These are phyloP conservation scores for Rhizopogon vesiculosus DNA, from an alignment of 768 basidiomycete genomes.

Conservation along the genomic window DNA sequence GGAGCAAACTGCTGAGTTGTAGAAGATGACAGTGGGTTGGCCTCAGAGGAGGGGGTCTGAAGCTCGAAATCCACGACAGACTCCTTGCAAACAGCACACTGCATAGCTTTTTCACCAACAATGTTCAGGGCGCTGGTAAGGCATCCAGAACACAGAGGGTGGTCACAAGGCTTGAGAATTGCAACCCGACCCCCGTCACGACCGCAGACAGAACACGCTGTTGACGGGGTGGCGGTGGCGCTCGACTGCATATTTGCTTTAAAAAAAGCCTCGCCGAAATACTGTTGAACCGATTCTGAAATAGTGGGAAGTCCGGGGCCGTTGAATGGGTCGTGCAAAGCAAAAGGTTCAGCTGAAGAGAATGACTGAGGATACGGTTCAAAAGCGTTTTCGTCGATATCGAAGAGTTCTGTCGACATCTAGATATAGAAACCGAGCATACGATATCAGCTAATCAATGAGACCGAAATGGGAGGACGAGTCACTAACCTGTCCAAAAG, in stretches of 20 bases:
- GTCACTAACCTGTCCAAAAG: constrained; percentile 36
- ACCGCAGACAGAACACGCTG: constrained; percentile 63
- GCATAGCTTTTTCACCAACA: constrained; percentile 86
- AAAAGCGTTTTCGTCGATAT: constrained; percentile 70
- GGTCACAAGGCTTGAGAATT: constrained; percentile 68
- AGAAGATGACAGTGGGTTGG: constrained; percentile 16
- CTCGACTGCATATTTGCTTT: constrained; percentile 18
- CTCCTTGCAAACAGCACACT: constrained; percentile 73
- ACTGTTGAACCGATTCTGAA: constrained; percentile 22
- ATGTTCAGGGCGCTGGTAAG: constrained; percentile 85
- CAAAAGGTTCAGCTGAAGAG: constrained; percentile 29
- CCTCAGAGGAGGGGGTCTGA: constrained; percentile 19
- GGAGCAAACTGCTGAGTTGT: constrained; percentile 8
- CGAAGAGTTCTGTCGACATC: constrained; percentile 57
- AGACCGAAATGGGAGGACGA: constrained; percentile 1
- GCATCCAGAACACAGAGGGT: constrained; percentile 75
- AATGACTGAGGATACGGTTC: constrained; percentile 42
- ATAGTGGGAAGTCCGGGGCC: constrained; percentile 28
- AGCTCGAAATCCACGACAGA: constrained; percentile 69
- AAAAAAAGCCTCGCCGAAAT: constrained; percentile 12
- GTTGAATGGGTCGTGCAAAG: constrained; percentile 41
- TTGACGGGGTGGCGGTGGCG: constrained; percentile 8
- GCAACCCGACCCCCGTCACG: constrained; percentile 45
- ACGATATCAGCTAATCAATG: constrained; percentile 15
- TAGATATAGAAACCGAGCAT: constrained; percentile 14